Percentiles rank a stretch among this genome's conserved stretches.
phyloP scores from a whole-genome alignment of 75 land plant species.

The Selaginella moellendorffii region DNA sequence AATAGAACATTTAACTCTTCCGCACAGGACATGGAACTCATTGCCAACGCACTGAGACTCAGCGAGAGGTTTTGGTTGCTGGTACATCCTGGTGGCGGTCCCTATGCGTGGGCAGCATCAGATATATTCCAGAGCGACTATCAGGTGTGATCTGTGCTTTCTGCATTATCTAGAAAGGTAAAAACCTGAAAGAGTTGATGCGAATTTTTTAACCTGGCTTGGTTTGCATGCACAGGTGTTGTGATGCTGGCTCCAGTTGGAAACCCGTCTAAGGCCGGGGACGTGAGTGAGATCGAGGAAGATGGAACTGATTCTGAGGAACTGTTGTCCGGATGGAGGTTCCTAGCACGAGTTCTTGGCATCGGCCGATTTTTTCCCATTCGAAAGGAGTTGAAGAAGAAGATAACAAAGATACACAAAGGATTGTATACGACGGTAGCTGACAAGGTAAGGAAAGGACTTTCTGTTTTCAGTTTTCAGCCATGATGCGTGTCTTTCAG shows the following conservation, averaged over 20 bases:
- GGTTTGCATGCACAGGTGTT: neutral
- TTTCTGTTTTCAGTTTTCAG: neutral
- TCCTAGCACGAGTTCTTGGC: neutral
- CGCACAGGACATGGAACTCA: neutral
- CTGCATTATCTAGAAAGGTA: neutral
- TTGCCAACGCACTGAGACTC: neutral
- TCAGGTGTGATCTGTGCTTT: neutral
- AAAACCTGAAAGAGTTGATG: neutral
- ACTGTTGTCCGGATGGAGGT: neutral
- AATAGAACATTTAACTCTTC: neutral
- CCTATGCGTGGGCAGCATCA: slow-evolving; percentile 1
- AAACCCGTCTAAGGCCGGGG: neutral
- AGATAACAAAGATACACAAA: neutral
- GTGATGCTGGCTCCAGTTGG: neutral
- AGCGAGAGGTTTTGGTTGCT: neutral
- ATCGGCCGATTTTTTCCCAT: too few relatives aligned
- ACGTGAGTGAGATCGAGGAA: neutral
- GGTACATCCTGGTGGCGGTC: slow-evolving; percentile 3
- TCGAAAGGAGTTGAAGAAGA: neutral
- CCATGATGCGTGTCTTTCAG: neutral
- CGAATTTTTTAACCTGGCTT: neutral
- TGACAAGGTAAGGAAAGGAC: neutral
- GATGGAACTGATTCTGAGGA: neutral
- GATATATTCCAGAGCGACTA: slow-evolving; percentile 6
- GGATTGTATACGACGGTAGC: neutral